phyloP scores from a whole-genome alignment of 225 moss, liverwort and hornwort species.

The Sphagnum contortum region DNA sequence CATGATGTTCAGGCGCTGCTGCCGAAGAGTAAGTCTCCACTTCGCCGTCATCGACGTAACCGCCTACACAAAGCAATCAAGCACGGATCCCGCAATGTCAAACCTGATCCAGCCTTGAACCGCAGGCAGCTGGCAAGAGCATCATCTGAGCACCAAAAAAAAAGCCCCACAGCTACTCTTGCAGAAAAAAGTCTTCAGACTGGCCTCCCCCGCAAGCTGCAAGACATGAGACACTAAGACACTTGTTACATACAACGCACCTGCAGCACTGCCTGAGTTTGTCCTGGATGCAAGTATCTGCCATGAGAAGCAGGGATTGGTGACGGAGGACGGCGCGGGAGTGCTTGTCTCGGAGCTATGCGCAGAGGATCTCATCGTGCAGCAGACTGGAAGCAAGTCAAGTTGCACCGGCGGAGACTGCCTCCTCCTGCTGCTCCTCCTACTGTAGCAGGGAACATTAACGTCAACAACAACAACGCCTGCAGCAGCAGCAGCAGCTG shows the following conservation, averaged over 20 bases:
- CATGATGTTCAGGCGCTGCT: conserved; percentile 16
- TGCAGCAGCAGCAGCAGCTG: too few relatives aligned
- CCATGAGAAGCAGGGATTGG: conserved; percentile 46
- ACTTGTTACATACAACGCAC: not conserved
- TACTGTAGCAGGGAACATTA: too few relatives aligned
- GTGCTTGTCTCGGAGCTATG: conserved; percentile 29
- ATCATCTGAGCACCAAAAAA: too few relatives aligned
- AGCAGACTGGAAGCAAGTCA: conserved; percentile 52
- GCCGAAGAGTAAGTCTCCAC: conserved; percentile 78
- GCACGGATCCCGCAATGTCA: too few relatives aligned
- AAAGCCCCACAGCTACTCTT: too few relatives aligned
- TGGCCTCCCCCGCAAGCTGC: not conserved
- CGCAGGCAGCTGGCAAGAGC: not conserved
- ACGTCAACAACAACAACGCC: too few relatives aligned
- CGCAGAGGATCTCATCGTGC: conserved; percentile 46
- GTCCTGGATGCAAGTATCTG: conserved; percentile 57
- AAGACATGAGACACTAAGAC: not conserved
- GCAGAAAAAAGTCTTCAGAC: too few relatives aligned
- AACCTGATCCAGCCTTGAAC: not conserved
- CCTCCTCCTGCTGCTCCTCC: too few relatives aligned
- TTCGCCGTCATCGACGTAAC: conserved; percentile 56
- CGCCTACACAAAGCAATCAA: conserved; percentile 17
- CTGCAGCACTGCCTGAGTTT: conserved; percentile 67
- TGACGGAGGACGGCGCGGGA: conserved; percentile 24
- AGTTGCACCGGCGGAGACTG: conserved; percentile 53